Evolutionary conservation across 108 stramenopile genomes (phyloP).

Genomic region (Pelagomonas calceolata): DNA sequence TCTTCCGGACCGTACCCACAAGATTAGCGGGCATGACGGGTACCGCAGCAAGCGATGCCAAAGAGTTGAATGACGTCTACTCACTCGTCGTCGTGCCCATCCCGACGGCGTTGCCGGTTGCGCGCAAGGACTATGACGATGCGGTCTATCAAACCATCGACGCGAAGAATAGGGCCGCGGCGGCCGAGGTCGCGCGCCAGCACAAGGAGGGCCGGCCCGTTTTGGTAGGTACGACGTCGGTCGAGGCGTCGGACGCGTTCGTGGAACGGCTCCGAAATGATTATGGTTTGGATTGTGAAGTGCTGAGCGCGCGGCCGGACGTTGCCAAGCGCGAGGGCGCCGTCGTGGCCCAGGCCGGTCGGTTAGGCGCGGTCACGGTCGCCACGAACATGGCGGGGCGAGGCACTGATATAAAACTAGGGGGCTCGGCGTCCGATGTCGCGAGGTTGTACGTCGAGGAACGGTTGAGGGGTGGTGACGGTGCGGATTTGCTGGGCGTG

Average conservation of each 20-base stretch:
- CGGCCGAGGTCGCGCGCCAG: conserved; percentile 25
- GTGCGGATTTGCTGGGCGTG: conserved; percentile 46
- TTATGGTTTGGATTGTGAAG: conserved; percentile 62
- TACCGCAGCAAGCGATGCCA: conserved; percentile 75
- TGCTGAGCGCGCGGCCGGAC: conserved; percentile 81
- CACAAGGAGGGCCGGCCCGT: conserved; percentile 63
- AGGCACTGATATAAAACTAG: conserved; percentile 88
- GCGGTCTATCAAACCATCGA: conserved; percentile 50
- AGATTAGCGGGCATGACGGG: conserved; percentile 89
- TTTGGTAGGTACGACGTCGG: conserved; percentile 85
- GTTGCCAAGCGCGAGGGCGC: conserved; percentile 80
- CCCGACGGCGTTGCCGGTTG: conserved; percentile 82
- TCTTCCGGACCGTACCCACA: conserved; percentile 68
- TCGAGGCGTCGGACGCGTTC: conserved; percentile 69
- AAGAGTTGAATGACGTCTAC: conserved; percentile 76
- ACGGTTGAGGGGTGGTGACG: conserved; percentile 49
- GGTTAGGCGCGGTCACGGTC: conserved; percentile 81
- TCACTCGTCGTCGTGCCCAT: conserved; percentile 62
- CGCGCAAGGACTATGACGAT: conserved; percentile 86
- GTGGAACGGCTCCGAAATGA: conserved; percentile 56
- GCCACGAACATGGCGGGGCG: conserved; percentile 94
- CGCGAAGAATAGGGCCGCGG: conserved; percentile 32
- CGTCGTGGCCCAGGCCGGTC: conserved; percentile 86
- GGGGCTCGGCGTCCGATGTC: conserved; percentile 82
- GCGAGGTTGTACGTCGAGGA: conserved; percentile 62